Conservation (phyloP, 2,329 filamentous ascomycete species). For the Didymella sp. region DNA sequence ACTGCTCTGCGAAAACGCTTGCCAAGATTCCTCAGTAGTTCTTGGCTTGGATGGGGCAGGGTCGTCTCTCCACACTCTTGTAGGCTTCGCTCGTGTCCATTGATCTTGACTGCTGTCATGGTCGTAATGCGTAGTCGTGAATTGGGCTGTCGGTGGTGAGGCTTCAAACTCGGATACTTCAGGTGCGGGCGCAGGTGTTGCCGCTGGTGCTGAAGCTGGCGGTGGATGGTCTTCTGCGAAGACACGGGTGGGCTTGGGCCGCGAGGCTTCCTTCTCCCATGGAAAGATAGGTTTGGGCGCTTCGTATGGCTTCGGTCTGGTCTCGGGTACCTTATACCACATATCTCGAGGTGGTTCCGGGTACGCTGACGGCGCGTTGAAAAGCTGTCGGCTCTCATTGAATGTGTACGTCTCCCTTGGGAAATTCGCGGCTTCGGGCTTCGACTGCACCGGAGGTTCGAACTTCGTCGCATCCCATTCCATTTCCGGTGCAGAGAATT, state of each 20-base stretch:
- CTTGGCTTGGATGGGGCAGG: conserved; percentile 25
- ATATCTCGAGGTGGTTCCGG: conserved; percentile 85
- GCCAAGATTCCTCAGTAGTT: conserved; percentile 68
- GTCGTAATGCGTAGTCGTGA: conserved; percentile 41
- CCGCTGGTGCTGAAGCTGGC: conserved; percentile 47
- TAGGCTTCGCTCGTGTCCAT: conserved; percentile 15
- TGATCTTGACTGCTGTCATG: conserved; percentile 26
- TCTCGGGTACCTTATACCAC: conserved; percentile 81
- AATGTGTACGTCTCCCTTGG: conserved; percentile 81
- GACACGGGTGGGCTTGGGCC: conserved; percentile 68
- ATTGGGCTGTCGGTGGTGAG: conserved; percentile 31
- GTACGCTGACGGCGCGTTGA: conserved; percentile 77
- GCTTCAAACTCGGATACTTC: conserved; percentile 36
- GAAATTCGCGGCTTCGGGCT: conserved; percentile 85
- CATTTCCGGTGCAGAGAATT: conserved; percentile 64
- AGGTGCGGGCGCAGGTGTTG: conserved; percentile 7
- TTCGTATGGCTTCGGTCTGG: conserved; percentile 63
- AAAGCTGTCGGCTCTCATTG: conserved; percentile 76
- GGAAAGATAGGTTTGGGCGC: conserved; percentile 80
- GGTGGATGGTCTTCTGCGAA: conserved; percentile 65
- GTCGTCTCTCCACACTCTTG: conserved; percentile 17
- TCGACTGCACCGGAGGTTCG: conserved; percentile 67
- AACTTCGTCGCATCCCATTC: conserved; percentile 68
- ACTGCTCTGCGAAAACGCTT: conserved; percentile 68
- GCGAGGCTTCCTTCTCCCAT: conserved; percentile 77